Conservation (phyloP, 1,139 yeast genomes). For the Yamadazyma diospyri region DNA sequence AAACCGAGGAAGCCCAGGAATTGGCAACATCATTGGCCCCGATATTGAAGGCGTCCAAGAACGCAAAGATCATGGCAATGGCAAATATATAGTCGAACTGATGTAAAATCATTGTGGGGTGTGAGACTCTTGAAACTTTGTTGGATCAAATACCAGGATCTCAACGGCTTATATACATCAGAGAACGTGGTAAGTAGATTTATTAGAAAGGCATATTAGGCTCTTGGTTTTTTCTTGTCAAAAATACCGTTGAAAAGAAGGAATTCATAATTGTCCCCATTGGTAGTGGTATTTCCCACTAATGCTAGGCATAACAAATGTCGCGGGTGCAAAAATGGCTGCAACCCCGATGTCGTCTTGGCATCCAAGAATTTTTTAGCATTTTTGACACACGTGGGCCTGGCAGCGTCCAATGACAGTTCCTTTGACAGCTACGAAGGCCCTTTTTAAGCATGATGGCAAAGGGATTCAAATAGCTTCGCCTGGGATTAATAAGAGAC, state of each 20-base stretch:
- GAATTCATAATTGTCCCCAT: too few relatives aligned
- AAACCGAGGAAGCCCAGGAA: slow-evolving; percentile 72
- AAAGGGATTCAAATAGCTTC: too few relatives aligned
- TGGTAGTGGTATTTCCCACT: too few relatives aligned
- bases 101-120: slow-evolving; percentile 29
- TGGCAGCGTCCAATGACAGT: too few relatives aligned
- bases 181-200: too few relatives aligned
- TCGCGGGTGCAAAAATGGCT: background rate
- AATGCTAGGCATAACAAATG: background rate
- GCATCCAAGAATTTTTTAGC: slow-evolving; percentile 3
- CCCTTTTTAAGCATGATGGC: too few relatives aligned
- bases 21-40: slow-evolving; percentile 86
- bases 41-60: slow-evolving; percentile 77
- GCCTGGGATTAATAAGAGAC: too few relatives aligned
- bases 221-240: too few relatives aligned
- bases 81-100: slow-evolving; percentile 68
- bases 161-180: too few relatives aligned
- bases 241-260: too few relatives aligned
- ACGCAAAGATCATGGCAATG: slow-evolving; percentile 66
- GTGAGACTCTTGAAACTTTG: background rate
- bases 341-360: background rate
- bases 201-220: too few relatives aligned
- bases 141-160: background rate
- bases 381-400: slow-evolving; percentile 2
- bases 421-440: too few relatives aligned